Base-by-base conservation (phyloP, 495 filamentous ascomycete genomes). In the Penicillium turbatum region DNA sequence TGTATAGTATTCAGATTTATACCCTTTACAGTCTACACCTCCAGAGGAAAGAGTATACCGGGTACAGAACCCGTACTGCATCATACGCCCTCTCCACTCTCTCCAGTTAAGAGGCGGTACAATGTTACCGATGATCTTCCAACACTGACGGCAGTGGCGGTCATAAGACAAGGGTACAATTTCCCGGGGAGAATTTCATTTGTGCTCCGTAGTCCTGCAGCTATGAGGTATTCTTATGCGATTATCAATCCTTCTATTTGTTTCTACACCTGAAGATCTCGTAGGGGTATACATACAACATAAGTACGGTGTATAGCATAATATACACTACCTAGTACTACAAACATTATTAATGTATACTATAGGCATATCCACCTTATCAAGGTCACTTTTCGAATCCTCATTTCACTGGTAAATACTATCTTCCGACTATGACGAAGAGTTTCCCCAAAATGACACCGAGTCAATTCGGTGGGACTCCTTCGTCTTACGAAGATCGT, bases 101-200 rank as follows among this genome's bases (percentile, higher is more conserved):
- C 46, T 38, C 32, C 32, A 48, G 19, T 48, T n/a, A 41, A 26
- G 39, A 39, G 17, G 37, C 17, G 11, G 40, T 43, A 27, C 46
- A 7, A 24, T 37, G 6, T 50, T 48, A 43, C 61, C 57, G 58
- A 58, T 59, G 61, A 64, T 64, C 61, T 61, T 59, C 56, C 46
- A 54, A 36, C 51, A 50, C 53, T 62, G 62, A 62, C 62, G 62
- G 62, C 62, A 65, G 62, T 65, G 62, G 62, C 62, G 59, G 59
- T 48, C 51, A 35, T 37, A 16, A 17, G 43, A 60, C 56, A 44
- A 43, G 53, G 56, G 52, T 53, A 37, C 50, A 34, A 37, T 43
- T 35, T 36, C 48, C 59, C 52, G 42, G 59, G 41, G 51, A 40
- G 15, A 36, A 34, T 27, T 16, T 31, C 35, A 39, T 27, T 40